phyloP scores from a whole-genome alignment of 139 green algal genomes.

The Trebouxia sp. region DNA sequence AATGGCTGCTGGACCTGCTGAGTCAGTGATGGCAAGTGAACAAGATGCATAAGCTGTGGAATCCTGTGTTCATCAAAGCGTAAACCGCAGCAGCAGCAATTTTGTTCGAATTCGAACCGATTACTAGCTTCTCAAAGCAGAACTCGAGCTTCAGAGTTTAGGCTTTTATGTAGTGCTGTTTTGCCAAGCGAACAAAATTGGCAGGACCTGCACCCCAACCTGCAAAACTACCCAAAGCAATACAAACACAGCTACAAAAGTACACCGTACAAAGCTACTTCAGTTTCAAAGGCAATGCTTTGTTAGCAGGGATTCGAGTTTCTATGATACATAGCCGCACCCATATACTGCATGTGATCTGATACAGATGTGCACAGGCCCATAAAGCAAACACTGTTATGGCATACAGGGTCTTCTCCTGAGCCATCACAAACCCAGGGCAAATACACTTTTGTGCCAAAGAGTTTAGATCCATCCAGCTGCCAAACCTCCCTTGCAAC shows the following conservation, averaged over 20 bases:
- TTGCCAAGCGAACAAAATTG: neutral
- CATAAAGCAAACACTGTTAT: constrained; percentile 81
- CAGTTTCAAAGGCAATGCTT: neutral
- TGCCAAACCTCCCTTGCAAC: constrained; percentile 60
- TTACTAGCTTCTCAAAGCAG: neutral
- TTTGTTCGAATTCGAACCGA: neutral
- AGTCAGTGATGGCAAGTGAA: neutral
- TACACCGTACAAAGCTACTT: neutral
- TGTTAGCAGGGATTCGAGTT: neutral
- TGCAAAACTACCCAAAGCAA: neutral
- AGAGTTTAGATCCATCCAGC: neutral
- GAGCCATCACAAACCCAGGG: constrained; percentile 27
- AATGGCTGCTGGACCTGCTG: too few relatives aligned
- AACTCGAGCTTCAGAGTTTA: too few relatives aligned
- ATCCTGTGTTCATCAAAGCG: neutral
- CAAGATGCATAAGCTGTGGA: neutral
- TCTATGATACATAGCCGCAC: constrained; percentile 54
- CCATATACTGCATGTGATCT: constrained; percentile 83
- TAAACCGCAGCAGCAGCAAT: neutral
- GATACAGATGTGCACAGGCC: constrained; percentile 81
- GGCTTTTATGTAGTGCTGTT: too few relatives aligned
- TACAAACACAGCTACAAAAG: neutral
- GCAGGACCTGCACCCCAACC: neutral
- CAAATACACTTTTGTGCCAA: constrained; percentile 1
- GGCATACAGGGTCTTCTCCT: constrained; percentile 83